A percentile compares a stretch with the other conserved stretches of the same genome.
Conservation (phyloP, 2,329 filamentous ascomycete genomes). For the Aspergillus pseudoviridinutans region DNA sequence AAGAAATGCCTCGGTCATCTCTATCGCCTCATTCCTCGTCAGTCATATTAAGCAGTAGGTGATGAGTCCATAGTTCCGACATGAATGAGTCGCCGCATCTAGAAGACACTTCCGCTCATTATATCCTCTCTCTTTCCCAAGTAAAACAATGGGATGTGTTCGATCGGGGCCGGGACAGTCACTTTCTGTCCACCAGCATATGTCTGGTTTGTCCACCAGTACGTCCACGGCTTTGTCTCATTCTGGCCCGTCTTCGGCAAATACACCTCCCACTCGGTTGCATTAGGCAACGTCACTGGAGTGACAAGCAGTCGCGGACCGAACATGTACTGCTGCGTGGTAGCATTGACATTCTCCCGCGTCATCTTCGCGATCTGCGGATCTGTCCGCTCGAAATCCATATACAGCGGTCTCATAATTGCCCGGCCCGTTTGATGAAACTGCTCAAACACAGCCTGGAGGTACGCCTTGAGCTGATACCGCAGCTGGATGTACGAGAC, state of each 20-base stretch:
- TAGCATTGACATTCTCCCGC: constrained; percentile 27
- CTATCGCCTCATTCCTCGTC: no score
- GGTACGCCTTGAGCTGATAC: constrained; percentile 45
- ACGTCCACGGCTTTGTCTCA: constrained; percentile 32
- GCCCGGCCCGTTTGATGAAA: constrained; percentile 30
- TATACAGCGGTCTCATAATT: constrained; percentile 38
- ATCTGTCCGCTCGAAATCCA: constrained; percentile 35
- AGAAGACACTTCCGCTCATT: constrained; percentile 49
- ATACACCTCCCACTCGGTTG: constrained; percentile 36
- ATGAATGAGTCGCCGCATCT: background rate
- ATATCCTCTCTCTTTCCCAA: constrained; percentile 64
- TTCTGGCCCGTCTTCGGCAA: constrained; percentile 26
- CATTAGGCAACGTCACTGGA: constrained; percentile 34
- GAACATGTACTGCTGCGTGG: constrained; percentile 40
- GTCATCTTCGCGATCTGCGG: constrained; percentile 17
- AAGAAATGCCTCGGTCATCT: no score
- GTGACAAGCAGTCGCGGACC: constrained; percentile 34
- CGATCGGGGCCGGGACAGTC: constrained; percentile 32
- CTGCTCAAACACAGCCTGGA: constrained; percentile 29
- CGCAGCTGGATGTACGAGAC: constrained; percentile 54
- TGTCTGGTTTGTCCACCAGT: constrained; percentile 40
- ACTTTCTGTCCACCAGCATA: constrained; percentile 35
- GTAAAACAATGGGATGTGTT: constrained; percentile 46
- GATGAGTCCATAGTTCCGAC: no score
- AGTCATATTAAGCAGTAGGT: no score